Evolutionary conservation across 2,329 filamentous ascomycete species (phyloP), one percentile per base, ranked within the genome.

Genomic region (Cladobotryum mycophilum): DNA sequence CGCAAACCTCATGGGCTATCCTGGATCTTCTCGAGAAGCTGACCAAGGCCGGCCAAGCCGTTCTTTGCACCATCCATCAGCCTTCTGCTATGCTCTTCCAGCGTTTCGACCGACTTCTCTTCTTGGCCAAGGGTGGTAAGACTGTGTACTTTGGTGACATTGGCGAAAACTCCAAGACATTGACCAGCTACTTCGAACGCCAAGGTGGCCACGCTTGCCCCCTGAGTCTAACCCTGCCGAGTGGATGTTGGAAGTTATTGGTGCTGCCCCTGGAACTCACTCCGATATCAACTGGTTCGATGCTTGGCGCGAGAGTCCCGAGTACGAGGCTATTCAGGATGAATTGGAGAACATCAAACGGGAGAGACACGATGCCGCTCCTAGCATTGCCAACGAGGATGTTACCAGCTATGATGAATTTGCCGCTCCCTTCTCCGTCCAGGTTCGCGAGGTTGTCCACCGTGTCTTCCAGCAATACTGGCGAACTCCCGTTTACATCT

Each of bases 21-120:
- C 78, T 90, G 42, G 85, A 89, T 66, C 79, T 96, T 11, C 79
- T 97, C 38, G 86, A 95, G 69, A 96, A 95, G 70, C 77, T 96
- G 34, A 89, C 89, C 60, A 87, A 92, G 67, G 86, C 84, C 55
- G 91, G 92, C 14, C 89, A 95, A 66, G 91, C 92, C 47, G 89
- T 96, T 68, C 82, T 96, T n/a, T 96, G 90, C 72, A 96, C 92
- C 0, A 96, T 96, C 54, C 92, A 97, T 67, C 92, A 97, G 68
- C 92, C 92, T n/a, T 95, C 89, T 13, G 90, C 91, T 34, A 90
- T 95, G 79, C 78, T 96, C 48, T 96, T 96, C 75, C 88, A 96
- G 66, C 86, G 89, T 52, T 96, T 93, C 64, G 88, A 93, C 62
- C 81, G 86, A 52, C 79, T 93, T 7, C 76, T 92, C 33, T 89